Conservation (phyloP, 768 basidiomycete genomes). For the Suillus alpinus region DNA sequence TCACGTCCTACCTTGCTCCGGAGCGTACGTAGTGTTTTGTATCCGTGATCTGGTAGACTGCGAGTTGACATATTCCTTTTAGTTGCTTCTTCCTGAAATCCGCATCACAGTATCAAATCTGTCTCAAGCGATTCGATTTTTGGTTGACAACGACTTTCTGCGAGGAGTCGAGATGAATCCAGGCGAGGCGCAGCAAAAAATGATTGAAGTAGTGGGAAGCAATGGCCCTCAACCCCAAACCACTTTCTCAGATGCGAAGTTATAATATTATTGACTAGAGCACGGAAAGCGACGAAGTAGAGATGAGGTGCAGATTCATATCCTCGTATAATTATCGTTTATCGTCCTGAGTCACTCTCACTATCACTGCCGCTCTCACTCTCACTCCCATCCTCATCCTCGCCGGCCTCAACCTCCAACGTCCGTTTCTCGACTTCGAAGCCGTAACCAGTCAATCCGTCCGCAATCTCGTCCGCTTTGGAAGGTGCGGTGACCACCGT, state of each 20-base stretch:
- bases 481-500: slow-evolving; percentile 82
- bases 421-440: slow-evolving; percentile 76
- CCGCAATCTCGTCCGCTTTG: slow-evolving; percentile 69
- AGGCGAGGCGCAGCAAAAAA: slow-evolving; percentile 65
- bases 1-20: slow-evolving; percentile 70
- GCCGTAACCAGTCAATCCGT: slow-evolving; percentile 62
- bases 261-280: not conserved
- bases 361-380: slow-evolving; percentile 34
- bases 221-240: slow-evolving; percentile 7
- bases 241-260: slow-evolving; percentile 5
- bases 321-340: not conserved
- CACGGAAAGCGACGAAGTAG: not conserved
- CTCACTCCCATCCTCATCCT: slow-evolving; percentile 30
- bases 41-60: not conserved
- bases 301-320: slow-evolving; percentile 1
- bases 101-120: slow-evolving; percentile 86
- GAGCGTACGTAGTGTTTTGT: slow-evolving; percentile 50
- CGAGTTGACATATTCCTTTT: slow-evolving; percentile 4
- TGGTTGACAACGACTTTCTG: slow-evolving; percentile 89
- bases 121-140: slow-evolving; percentile 87
- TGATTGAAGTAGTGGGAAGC: slow-evolving; percentile 57
- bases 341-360: slow-evolving; percentile 8
- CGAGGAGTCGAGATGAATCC: slow-evolving; percentile 74
- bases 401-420: slow-evolving; percentile 61
- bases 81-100: slow-evolving; percentile 86